phyloP scores from a whole-genome alignment of 176 grass and related monocot genomes.

The Luzula sylvatica region DNA sequence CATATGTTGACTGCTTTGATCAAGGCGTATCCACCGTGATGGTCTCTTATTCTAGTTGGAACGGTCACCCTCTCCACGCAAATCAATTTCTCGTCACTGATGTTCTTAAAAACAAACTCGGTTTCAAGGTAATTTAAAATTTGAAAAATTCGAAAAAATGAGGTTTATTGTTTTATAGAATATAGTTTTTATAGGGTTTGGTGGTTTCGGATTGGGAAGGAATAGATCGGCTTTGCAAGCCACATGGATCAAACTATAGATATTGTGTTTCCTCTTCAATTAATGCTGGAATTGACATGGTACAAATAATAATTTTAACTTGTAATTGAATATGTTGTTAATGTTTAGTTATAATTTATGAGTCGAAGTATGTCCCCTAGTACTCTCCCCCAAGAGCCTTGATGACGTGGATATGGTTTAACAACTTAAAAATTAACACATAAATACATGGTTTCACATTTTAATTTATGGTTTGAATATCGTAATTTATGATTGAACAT shows the following conservation, averaged over 20 bases:
- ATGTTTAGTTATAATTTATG: too few relatives aligned
- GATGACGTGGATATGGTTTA: too few relatives aligned
- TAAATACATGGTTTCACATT: too few relatives aligned
- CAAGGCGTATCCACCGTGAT: constrained; percentile 77
- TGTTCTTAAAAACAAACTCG: constrained; percentile 71
- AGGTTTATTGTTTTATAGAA: not conserved
- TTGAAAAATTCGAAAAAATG: not conserved
- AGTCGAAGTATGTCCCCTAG: too few relatives aligned
- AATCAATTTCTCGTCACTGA: constrained; percentile 55
- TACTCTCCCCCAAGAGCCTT: too few relatives aligned
- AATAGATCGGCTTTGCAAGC: constrained; percentile 68
- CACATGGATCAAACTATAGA: constrained; percentile 62
- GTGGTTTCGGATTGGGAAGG: constrained; percentile 90
- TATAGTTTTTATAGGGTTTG: constrained; percentile 59
- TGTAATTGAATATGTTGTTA: too few relatives aligned
- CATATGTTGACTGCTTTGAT: constrained; percentile 68
- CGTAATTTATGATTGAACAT: constrained; percentile 24
- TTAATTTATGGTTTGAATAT: constrained; percentile 8
- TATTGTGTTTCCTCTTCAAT: constrained; percentile 66
- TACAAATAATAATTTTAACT: constrained; percentile 29
- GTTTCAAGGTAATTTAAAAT: constrained; percentile 55
- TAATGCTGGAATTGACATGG: constrained; percentile 96
- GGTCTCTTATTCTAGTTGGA: constrained; percentile 84
- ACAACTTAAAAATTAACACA: too few relatives aligned
- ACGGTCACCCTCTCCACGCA: constrained; percentile 55